These are phyloP conservation scores for Yarrowia sp. DNA, from an alignment of 805 yeast species.

Conservation along the genomic window DNA sequence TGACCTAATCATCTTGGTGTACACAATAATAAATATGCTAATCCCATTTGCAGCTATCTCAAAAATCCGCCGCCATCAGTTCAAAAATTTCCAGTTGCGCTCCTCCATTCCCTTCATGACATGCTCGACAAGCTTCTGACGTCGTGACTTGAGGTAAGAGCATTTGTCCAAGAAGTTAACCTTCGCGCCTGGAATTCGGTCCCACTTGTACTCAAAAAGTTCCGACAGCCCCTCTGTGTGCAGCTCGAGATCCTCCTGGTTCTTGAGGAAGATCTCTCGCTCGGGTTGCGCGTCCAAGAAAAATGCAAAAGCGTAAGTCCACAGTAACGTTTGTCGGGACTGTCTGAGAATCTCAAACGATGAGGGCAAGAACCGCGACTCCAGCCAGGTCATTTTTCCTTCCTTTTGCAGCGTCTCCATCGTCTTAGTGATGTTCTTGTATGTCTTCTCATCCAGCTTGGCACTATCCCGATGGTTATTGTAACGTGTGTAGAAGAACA, in stretches of 20 bases:
- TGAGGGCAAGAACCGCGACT: constrained; percentile 76
- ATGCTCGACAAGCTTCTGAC: constrained; percentile 44
- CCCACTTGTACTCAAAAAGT: constrained; percentile 47
- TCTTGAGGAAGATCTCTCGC: constrained; percentile 63
- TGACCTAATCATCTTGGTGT: no score
- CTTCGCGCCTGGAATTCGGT: constrained; percentile 40
- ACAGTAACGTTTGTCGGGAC: constrained; percentile 75
- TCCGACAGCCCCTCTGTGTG: constrained; percentile 69
- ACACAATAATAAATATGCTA: constrained; percentile 13
- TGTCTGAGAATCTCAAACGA: constrained; percentile 60
- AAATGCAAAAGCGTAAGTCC: constrained; percentile 84
- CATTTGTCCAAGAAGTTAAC: constrained; percentile 44
- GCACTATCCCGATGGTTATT: constrained; percentile 73
- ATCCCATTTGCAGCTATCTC: not conserved
- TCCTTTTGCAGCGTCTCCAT: constrained; percentile 64
- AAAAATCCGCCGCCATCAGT: not conserved
- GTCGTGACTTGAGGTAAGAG: constrained; percentile 44
- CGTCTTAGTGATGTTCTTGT: constrained; percentile 57
- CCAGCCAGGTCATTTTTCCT: constrained; percentile 74
- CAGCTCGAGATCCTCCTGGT: constrained; percentile 59
- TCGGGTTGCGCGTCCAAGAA: constrained; percentile 55
- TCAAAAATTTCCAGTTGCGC: constrained; percentile 37
- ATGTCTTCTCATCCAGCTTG: constrained; percentile 62
- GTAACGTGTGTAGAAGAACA: constrained; percentile 72
- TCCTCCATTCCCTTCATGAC: constrained; percentile 45